Evolutionary conservation across 2,329 filamentous ascomycete species (phyloP).

Genomic region (Ophiostoma montium): DNA sequence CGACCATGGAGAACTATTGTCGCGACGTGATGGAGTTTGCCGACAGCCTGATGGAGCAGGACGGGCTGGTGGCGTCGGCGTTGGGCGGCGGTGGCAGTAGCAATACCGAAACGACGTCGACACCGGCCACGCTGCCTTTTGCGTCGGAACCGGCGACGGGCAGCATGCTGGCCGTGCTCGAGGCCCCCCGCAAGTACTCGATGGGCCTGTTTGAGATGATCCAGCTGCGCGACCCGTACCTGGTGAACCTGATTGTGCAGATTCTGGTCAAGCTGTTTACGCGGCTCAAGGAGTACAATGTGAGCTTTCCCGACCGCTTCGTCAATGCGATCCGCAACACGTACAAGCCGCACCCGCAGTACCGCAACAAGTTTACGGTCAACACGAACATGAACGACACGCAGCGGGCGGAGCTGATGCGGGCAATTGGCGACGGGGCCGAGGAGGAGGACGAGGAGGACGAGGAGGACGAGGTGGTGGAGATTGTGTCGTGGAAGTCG

Average conservation of each 20-base stretch:
- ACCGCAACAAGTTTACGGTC: conserved; percentile 40
- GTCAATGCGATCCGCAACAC: conserved; percentile 46
- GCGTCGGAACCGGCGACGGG: not conserved
- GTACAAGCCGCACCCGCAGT: conserved; percentile 44
- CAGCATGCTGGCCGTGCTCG: conserved; percentile 37
- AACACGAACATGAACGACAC: conserved; percentile 68
- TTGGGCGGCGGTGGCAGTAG: conserved; percentile 23
- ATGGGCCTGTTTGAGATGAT: conserved; percentile 77
- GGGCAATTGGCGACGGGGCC: conserved; percentile 45
- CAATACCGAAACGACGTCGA: conserved; percentile 1
- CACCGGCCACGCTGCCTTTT: too few relatives aligned
- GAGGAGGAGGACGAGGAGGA: conserved; percentile 31
- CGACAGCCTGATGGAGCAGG: conserved; percentile 70
- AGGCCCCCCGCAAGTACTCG: conserved; percentile 46
- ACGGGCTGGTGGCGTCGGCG: conserved; percentile 66
- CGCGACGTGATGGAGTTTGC: conserved; percentile 92
- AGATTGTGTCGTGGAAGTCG: conserved; percentile 21
- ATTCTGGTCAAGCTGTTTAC: conserved; percentile 74
- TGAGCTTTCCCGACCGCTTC: conserved; percentile 47
- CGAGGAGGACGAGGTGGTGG: not conserved
- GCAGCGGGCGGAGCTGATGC: conserved; percentile 71
- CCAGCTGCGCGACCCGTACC: conserved; percentile 72
- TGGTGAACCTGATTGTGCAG: conserved; percentile 68
- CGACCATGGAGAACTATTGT: conserved; percentile 79
- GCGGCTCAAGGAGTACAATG: conserved; percentile 61